Conservation (phyloP, 1,284 basidiomycete species). For the Paramarasmius palmivorus region DNA sequence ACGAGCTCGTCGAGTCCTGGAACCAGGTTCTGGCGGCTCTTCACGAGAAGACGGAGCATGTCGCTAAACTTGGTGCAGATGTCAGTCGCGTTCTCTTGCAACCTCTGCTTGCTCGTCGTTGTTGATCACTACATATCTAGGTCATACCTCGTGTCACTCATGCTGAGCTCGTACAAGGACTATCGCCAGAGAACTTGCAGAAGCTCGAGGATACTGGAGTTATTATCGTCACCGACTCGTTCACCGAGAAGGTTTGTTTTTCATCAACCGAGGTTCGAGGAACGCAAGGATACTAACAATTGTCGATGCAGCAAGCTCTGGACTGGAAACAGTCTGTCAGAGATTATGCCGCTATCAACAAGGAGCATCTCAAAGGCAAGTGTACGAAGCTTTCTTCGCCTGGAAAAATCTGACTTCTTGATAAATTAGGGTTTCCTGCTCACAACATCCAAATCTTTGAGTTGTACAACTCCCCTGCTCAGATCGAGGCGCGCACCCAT, state of each 20-base stretch:
- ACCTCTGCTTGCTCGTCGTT: constrained; percentile 1
- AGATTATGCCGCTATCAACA: constrained; percentile 58
- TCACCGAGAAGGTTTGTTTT: constrained; percentile 30
- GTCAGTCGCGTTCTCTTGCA: constrained; percentile 27
- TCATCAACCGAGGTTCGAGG: constrained; percentile 34
- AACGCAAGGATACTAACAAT: not conserved
- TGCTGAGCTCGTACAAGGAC: constrained; percentile 43
- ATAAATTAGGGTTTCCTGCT: constrained; percentile 62
- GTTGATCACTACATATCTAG: constrained; percentile 30
- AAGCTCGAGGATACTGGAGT: constrained; percentile 58
- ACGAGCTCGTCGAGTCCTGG: constrained; percentile 55
- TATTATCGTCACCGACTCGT: constrained; percentile 60
- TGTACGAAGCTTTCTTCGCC: constrained; percentile 22
- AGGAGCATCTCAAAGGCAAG: constrained; percentile 24
- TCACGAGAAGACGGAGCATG: constrained; percentile 41
- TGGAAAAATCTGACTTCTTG: not conserved
- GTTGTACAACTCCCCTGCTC: constrained; percentile 66
- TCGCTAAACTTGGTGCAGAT: constrained; percentile 40
- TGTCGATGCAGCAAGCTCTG: constrained; percentile 48
- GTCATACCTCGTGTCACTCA: constrained; percentile 59
- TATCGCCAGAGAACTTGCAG: constrained; percentile 39
- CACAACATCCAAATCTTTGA: constrained; percentile 75
- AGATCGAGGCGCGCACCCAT: constrained; percentile 59
- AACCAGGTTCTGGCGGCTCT: constrained; percentile 53
- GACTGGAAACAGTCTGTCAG: constrained; percentile 59